phyloP scores from a whole-genome alignment of 1,284 basidiomycete species.

The Cystobasidiaceae sp. region DNA sequence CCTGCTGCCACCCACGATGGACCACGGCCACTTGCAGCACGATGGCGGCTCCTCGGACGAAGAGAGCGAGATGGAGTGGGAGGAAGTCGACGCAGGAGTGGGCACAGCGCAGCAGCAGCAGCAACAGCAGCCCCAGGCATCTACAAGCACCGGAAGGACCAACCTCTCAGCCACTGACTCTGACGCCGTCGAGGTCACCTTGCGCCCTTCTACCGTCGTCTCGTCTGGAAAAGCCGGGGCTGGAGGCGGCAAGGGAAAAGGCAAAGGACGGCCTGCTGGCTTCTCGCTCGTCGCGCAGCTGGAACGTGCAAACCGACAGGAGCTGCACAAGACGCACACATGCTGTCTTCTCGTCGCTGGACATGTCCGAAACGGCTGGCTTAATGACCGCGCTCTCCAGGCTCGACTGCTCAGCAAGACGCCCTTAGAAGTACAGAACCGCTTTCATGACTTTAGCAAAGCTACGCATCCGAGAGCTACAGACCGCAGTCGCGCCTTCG shows the following conservation, averaged over 20 bases:
- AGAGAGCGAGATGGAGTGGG: slow-evolving; percentile 60
- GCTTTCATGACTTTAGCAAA: slow-evolving; percentile 72
- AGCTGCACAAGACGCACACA: slow-evolving; percentile 81
- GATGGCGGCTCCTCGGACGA: slow-evolving; percentile 29
- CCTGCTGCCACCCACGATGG: neutral
- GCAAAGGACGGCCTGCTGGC: slow-evolving; percentile 47
- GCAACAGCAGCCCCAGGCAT: slow-evolving; percentile 36
- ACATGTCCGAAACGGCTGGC: slow-evolving; percentile 70
- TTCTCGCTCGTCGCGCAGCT: slow-evolving; percentile 41
- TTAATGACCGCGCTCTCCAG: slow-evolving; percentile 69
- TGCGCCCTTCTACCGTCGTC: slow-evolving; percentile 34
- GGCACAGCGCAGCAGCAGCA: slow-evolving; percentile 8
- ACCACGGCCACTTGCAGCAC: slow-evolving; percentile 5
- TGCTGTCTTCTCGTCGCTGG: slow-evolving; percentile 71
- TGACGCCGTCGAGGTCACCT: slow-evolving; percentile 46
- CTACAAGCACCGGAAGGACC: slow-evolving; percentile 41
- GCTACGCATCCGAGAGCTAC: slow-evolving; percentile 72
- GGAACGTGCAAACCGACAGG: slow-evolving; percentile 67
- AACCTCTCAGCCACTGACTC: slow-evolving; percentile 42
- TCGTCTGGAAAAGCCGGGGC: slow-evolving; percentile 1
- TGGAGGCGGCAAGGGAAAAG: slow-evolving; percentile 29
- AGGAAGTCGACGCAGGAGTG: slow-evolving; percentile 59
- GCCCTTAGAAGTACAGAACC: slow-evolving; percentile 69
- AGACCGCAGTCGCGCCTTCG: slow-evolving; percentile 76
- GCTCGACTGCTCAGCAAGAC: slow-evolving; percentile 72